Evolutionary conservation across 495 filamentous ascomycete genomes (phyloP).

Genomic region (Tuber magnatum): DNA sequence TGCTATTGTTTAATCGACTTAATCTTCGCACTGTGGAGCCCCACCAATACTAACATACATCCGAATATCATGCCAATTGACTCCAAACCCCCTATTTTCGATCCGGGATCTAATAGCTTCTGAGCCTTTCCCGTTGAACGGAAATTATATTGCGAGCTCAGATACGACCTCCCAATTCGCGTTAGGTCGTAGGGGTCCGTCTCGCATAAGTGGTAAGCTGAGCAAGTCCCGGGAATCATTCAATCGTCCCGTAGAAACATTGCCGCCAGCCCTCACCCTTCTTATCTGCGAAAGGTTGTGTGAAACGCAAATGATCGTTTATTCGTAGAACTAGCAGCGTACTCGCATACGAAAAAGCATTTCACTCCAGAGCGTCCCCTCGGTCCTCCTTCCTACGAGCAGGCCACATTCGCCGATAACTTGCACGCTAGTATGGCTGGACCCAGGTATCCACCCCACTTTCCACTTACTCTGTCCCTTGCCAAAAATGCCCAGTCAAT

Average conservation of each 20-base stretch:
- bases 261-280: neutral
- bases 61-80: neutral
- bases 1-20: neutral
- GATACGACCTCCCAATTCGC: neutral
- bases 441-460: neutral
- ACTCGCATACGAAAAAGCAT: neutral
- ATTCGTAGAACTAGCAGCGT: neutral
- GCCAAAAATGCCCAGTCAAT: neutral
- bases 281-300: neutral
- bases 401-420: neutral
- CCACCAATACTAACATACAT: neutral
- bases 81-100: neutral
- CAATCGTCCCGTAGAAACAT: neutral
- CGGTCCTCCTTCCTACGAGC: neutral
- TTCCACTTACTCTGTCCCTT: neutral
- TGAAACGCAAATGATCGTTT: neutral
- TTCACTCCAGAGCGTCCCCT: neutral
- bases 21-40: neutral
- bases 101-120: neutral
- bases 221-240: neutral
- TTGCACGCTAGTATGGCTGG: neutral
- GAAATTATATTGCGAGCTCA: neutral
- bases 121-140: neutral
- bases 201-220: neutral
- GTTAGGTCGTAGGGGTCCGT: neutral